Conservation (phyloP, 495 filamentous ascomycete genomes). For the Poronia punctata region DNA sequence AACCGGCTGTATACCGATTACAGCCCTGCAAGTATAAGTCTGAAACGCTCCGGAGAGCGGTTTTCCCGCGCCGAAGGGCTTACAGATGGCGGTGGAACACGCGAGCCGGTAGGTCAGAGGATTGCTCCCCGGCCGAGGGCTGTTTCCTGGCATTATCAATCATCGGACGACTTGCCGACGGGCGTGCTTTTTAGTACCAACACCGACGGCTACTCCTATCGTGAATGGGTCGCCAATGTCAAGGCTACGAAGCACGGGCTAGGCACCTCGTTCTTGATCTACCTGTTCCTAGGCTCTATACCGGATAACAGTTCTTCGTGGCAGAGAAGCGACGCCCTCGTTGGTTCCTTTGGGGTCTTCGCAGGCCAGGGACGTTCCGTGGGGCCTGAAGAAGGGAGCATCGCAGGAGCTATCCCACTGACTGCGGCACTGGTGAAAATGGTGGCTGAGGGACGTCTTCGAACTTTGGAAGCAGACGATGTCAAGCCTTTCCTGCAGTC, state of each 20-base stretch:
- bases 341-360: conserved; percentile 53
- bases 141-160: conserved; percentile 17
- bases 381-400: conserved; percentile 15
- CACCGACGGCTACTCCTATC: conserved; percentile 29
- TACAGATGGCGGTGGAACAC: neutral
- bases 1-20: conserved; percentile 49
- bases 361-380: conserved; percentile 18
- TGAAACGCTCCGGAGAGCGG: conserved; percentile 4
- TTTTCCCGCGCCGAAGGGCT: neutral
- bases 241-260: conserved; percentile 50
- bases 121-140: conserved; percentile 3
- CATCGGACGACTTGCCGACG: conserved; percentile 9
- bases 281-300: conserved; percentile 52
- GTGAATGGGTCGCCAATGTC: conserved; percentile 58
- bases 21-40: conserved; percentile 31
- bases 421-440: conserved; percentile 44
- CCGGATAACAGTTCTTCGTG: conserved; percentile 34
- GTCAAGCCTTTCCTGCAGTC: conserved; percentile 39
- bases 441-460: conserved; percentile 28
- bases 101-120: neutral
- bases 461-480: conserved; percentile 32
- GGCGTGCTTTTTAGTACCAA: conserved; percentile 9
- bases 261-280: conserved; percentile 47
- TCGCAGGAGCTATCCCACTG: conserved; percentile 51
- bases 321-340: conserved; percentile 35